Base-by-base conservation (phyloP, 306 rosid species). In the Amphicarpaea edgeworthii region DNA sequence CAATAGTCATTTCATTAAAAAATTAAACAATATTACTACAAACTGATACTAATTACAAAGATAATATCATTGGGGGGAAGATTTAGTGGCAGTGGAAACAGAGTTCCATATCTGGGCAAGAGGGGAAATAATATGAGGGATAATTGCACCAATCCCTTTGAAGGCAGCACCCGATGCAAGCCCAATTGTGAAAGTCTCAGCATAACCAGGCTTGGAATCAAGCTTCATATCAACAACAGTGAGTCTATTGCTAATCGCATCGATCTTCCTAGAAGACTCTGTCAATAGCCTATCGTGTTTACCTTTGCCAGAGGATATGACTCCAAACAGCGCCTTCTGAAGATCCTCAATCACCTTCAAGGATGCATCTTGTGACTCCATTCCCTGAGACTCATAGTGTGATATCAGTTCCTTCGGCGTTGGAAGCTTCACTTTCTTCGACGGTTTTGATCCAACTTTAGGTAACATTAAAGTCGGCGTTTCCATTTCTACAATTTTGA, bases 311-410 rank as follows among this genome's bases (percentile, higher is more conserved):
- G 98, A 90, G 34, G 96, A 79, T 59, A 90, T 85, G 8, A 92
- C 86, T 45, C 88, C 78, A 50, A 87, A 86, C 20, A 94, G 82
- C 2, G 98, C 92, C 7, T 72, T 77, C 76, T 94, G 97, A n/a
- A 94, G 91, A 85, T 95, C 98, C n/a, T 91, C 97, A 3, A 95
- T 92, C 3, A 92, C 97, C 86, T 87, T 94, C 15, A 84, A 28
- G 4, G 96, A 89, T 12, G 97, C 98, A n/a, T 88, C 88, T 0
- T 80, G 77, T 8, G 87, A 54, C 34, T 84, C 93, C 28, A 92
- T 82, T 3, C 98, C 97, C 64, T 90, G 91, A 5, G 97, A 90
- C 68, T 90, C 96, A 45, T 92, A 95, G 74, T 90, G 94, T 6
- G 97, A 79, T 61, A 95, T 72, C 41, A 95, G 82, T 12, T 95